Base-by-base conservation (phyloP, 208 protist species). In the Wallacemonas sp. region DNA sequence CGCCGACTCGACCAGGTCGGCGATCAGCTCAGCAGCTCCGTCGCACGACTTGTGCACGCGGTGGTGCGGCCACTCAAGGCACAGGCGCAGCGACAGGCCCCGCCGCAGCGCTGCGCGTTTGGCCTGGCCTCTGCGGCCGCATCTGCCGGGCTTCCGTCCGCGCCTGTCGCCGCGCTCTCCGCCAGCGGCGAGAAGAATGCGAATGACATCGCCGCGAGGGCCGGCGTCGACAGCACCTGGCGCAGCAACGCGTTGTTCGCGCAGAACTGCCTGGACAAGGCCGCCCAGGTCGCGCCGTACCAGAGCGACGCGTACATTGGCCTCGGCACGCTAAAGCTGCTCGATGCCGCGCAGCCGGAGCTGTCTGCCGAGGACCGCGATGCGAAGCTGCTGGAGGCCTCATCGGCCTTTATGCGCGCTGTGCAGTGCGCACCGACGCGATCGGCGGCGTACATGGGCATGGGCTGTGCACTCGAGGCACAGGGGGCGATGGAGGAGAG, bases 401-500 rank as follows among this genome's bases (percentile, higher is more conserved):
- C 71, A 5, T 61, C 75, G n/a, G 67, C 80, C 61, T 90, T 91
- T 61, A 73, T 74, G 48, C 70, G 68, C 36, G 66, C 84, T 2
- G 80, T 91, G 44, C 75, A 68, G 25, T 77, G 68, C 18, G 74
- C 63, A 11, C 67, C 79, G 4, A 62, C 71, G 11, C 65, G 64
- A 0, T 36, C 65, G 0, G 82, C 79, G 42, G 76, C 82, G 11
- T 82, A 91, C 64, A 59, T 81, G 16, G 84, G 84, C 14, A 75
- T 88, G 41, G 88, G 88, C 23, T 65, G 75, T 28, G 82, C 87
- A 41, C 71, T 79, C 1, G 83, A 91, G 76, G 82, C 77, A 44
- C 82, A 89, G 39, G 84, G 85, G 0, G 79, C 77, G 32, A 62
- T 67, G 29, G 72, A 79, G 36, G 70, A 86, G 42, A 84, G 79